phyloP scores from a whole-genome alignment of 2,329 filamentous ascomycete species.

The Aspergillus aculeatus region DNA sequence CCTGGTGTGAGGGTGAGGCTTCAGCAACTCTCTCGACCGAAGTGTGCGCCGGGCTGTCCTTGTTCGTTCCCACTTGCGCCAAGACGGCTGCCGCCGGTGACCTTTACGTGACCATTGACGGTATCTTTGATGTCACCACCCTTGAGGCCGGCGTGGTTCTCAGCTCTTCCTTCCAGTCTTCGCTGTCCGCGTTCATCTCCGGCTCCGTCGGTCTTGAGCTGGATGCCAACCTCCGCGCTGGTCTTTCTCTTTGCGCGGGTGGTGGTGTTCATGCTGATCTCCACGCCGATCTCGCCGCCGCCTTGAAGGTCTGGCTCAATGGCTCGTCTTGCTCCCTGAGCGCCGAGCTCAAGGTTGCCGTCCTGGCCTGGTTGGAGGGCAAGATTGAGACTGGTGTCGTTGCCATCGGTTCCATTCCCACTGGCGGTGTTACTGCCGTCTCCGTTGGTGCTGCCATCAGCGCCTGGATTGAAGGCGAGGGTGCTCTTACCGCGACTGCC shows the following conservation, averaged over 20 bases:
- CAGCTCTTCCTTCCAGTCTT: slow-evolving; percentile 28
- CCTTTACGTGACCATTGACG: slow-evolving; percentile 37
- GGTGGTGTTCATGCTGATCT: slow-evolving; percentile 34
- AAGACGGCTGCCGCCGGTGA: slow-evolving; percentile 37
- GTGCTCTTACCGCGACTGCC: slow-evolving; percentile 28
- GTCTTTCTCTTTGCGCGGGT: slow-evolving; percentile 33
- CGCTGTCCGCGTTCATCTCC: slow-evolving; percentile 31
- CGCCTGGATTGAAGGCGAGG: slow-evolving; percentile 30
- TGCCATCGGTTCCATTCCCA: slow-evolving; percentile 27
- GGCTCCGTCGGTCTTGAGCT: slow-evolving; percentile 21
- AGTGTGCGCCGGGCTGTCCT: slow-evolving; percentile 31
- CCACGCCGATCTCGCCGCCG: slow-evolving; percentile 31
- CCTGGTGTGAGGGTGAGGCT: slow-evolving; percentile 33
- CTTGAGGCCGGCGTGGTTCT: slow-evolving; percentile 33
- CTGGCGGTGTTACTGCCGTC: slow-evolving; percentile 29
- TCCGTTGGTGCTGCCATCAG: slow-evolving; percentile 35
- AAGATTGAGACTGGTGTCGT: slow-evolving; percentile 29
- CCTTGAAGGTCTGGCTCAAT: slow-evolving; percentile 32
- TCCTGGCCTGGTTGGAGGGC: slow-evolving; percentile 35
- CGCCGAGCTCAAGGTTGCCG: slow-evolving; percentile 28
- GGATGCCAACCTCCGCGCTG: slow-evolving; percentile 31
- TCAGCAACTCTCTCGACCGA: slow-evolving; percentile 27
- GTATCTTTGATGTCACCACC: slow-evolving; percentile 32
- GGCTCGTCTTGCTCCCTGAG: slow-evolving; percentile 28
- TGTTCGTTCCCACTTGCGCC: slow-evolving; percentile 35